These are phyloP conservation scores for Neodidymelliopsis sp. DNA, from an alignment of 2,329 filamentous ascomycete genomes.

Conservation along the genomic window DNA sequence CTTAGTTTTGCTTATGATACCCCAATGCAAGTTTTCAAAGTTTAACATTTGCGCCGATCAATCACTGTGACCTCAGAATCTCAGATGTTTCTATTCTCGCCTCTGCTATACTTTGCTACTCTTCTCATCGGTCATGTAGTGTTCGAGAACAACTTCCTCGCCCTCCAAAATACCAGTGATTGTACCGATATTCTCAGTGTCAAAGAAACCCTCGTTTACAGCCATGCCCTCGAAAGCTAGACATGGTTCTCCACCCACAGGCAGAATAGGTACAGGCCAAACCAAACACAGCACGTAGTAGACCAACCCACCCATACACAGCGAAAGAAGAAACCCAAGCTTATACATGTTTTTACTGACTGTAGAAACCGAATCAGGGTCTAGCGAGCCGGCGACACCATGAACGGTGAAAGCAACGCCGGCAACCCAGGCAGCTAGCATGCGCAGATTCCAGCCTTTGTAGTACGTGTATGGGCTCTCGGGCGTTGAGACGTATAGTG, in stretches of 20 bases:
- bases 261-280: conserved; percentile 24
- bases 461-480: conserved; percentile 27
- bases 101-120: conserved; percentile 11
- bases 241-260: conserved; percentile 11
- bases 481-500: conserved; percentile 19
- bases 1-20: conserved; percentile 29
- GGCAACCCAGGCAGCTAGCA: conserved; percentile 26
- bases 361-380: conserved; percentile 21
- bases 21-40: conserved; percentile 15
- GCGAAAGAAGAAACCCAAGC: conserved; percentile 24
- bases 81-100: neutral
- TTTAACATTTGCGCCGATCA: neutral
- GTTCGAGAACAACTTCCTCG: conserved; percentile 19
- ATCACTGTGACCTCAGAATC: neutral
- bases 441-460: conserved; percentile 31
- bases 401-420: conserved; percentile 31
- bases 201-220: conserved; percentile 27
- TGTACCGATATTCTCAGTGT: conserved; percentile 20
- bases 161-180: conserved; percentile 27
- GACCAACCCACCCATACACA: conserved; percentile 24
- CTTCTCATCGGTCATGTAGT: conserved; percentile 20
- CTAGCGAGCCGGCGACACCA: conserved; percentile 25
- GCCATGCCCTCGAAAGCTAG: conserved; percentile 26
- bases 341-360: conserved; percentile 32
- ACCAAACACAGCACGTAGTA: conserved; percentile 25